phyloP scores from a whole-genome alignment of 2,329 filamentous ascomycete species.

The Scopulariopsis brevicaulis region DNA sequence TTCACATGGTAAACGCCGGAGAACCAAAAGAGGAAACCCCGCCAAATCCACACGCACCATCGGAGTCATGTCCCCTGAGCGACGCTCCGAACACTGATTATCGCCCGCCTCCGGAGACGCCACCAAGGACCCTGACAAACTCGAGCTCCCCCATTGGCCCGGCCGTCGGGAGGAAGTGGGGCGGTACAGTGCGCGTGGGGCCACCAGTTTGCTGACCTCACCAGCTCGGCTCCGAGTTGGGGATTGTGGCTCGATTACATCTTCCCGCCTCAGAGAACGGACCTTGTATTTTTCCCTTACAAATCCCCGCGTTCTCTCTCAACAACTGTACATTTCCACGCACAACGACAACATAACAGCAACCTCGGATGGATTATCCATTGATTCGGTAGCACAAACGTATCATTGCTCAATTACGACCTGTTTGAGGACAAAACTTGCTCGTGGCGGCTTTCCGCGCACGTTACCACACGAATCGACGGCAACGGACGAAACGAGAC shows the following conservation, averaged over 20 bases:
- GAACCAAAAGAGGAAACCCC: no score
- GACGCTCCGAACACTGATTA: no score
- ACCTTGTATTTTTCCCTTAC: not conserved
- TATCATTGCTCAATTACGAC: no score
- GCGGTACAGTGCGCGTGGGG: not conserved
- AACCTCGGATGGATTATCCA: not conserved
- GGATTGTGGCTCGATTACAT: not conserved
- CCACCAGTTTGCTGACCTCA: not conserved
- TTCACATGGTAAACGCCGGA: no score
- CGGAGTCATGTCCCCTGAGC: no score
- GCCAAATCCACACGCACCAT: no score
- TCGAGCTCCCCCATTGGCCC: not conserved
- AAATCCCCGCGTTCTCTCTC: not conserved
- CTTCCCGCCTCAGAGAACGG: not conserved
- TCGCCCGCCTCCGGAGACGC: no score
- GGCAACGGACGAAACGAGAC: not conserved
- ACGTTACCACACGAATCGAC: not conserved
- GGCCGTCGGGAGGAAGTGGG: not conserved
- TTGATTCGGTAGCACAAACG: no score
- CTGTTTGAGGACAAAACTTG: no score
- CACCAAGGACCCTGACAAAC: not conserved
- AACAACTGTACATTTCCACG: not conserved
- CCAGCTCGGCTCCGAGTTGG: not conserved
- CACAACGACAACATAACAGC: not conserved
- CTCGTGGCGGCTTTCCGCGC: not conserved